Conservation (phyloP, 352 stramenopile species). For the Phytophthora fragariaefolia region DNA sequence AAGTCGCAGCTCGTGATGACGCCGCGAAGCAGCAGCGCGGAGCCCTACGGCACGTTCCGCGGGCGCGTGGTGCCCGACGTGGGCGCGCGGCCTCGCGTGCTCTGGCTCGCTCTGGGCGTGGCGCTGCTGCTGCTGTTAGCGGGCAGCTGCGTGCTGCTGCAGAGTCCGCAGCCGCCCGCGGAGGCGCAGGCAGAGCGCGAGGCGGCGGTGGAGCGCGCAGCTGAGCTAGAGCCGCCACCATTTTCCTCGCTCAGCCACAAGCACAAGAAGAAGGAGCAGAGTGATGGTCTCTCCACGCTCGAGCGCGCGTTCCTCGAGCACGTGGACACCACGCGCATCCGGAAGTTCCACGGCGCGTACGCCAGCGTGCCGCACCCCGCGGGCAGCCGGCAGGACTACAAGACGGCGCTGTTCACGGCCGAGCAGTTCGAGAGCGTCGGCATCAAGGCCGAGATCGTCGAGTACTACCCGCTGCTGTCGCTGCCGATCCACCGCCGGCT, state of each 20-base stretch:
- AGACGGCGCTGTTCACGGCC: conserved; percentile 65
- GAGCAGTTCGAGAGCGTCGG: conserved; percentile 64
- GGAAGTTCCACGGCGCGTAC: conserved; percentile 37
- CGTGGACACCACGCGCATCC: conserved; percentile 35
- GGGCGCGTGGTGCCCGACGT: conserved; percentile 19
- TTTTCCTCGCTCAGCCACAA: conserved; percentile 32
- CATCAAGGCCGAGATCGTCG: conserved; percentile 65
- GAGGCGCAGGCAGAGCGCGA: background rate
- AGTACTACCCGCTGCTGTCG: conserved; percentile 80
- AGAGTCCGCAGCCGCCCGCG: conserved; percentile 7
- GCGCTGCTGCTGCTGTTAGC: conserved; percentile 25
- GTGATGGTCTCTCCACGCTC: conserved; percentile 29
- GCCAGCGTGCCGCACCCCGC: conserved; percentile 51
- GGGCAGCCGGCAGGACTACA: conserved; percentile 63
- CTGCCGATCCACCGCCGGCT: conserved; percentile 54
- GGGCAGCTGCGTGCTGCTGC: conserved; percentile 32
- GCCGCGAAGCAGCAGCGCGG: conserved; percentile 3
- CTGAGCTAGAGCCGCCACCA: conserved; percentile 2
- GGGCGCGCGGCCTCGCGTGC: conserved; percentile 2
- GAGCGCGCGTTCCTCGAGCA: conserved; percentile 32
- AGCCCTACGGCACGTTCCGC: conserved; percentile 31
- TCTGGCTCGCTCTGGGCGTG: conserved; percentile 26
- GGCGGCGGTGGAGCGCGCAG: background rate
- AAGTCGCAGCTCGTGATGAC: no score
- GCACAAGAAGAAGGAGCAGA: conserved; percentile 21